Evolutionary conservation across 306 rosid species (phyloP).

Genomic region (Hippophae gyantsensis): DNA sequence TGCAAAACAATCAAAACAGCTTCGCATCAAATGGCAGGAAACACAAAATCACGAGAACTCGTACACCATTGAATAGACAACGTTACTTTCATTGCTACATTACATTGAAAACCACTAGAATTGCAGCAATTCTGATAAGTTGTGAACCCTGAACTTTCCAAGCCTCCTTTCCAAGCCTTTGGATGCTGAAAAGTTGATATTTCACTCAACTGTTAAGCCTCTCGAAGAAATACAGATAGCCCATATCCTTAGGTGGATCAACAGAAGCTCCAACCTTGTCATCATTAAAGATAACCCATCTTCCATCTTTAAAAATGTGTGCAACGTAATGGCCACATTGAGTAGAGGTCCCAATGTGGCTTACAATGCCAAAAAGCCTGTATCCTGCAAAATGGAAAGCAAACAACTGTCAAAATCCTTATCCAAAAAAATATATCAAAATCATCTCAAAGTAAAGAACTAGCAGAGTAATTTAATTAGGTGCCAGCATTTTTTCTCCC

Average conservation of each 20-base stretch:
- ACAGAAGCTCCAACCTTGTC: conserved; percentile 84
- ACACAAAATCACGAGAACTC: no score
- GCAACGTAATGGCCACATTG: conserved; percentile 95
- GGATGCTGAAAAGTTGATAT: no score
- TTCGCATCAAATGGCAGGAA: no score
- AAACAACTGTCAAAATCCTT: background rate
- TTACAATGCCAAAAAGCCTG: conserved; percentile 69
- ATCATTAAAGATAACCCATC: conserved; percentile 91
- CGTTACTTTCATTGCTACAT: no score
- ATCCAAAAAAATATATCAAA: background rate
- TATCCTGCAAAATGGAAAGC: conserved; percentile 42
- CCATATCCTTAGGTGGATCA: conserved; percentile 97
- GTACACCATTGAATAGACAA: no score
- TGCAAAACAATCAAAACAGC: no score
- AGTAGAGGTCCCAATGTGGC: conserved; percentile 95
- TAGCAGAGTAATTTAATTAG: background rate
- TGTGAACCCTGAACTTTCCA: no score
- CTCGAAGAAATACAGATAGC: conserved; percentile 84
- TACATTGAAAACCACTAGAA: no score
- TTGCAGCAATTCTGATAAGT: no score
- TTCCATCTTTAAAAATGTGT: conserved; percentile 78
- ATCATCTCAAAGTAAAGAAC: background rate
- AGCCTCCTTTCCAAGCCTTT: no score
- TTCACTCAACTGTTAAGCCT: conserved; percentile 35
- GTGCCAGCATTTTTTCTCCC: no score